Base-by-base conservation (phyloP, 2,329 filamentous ascomycete genomes). In the Remersonia thermophila region DNA sequence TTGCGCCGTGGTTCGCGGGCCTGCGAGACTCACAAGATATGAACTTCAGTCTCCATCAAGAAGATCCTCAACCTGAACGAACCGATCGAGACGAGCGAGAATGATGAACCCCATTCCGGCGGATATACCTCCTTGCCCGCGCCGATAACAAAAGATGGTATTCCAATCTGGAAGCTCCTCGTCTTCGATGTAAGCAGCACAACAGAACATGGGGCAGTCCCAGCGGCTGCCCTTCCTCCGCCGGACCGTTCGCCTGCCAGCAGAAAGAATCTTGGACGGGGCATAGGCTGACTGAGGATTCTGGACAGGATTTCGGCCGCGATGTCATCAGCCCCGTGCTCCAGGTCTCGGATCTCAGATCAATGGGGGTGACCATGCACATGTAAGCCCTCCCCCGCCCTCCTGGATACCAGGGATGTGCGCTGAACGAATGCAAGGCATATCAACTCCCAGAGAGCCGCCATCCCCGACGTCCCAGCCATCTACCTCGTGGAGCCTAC, bases 271-370 rank as follows among this genome's bases (percentile, higher is more conserved):
- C 5, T 27, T 13, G 10, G 15, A 1, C 18, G 10, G 11, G 16
- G 15, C 32, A 43, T 31, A 29, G 11, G 35, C 41, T 48, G 29
- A 47, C 39, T 28, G 27, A 18, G 23, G 14, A 12, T 7, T 4
- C 20, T 14, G 20, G 10, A 16, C 27, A 50, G 46, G 48, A 89
- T 49, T 59, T 79, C 3, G 91, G 89, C 32, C 73, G 87, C 56
- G 87, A 96, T 71, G 83, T 98, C 40, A 95, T 98, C 53, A 95
- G 86, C 64, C 95, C 87, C 53, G 87, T 98, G 2, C 67, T 98
- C 46, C 74, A 87, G 40, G 91, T 98, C 44, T 94, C 86, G 54
- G 91, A 98, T 61, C 65, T 98, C 54, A 73, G 93, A 44, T 75
- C 81, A 42, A 86, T 91, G 75, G 91, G 93, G n/a, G 83, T 96